Evolutionary conservation across 345 rosid genomes (phyloP).

Genomic region (Sisymbrium altissimum): DNA sequence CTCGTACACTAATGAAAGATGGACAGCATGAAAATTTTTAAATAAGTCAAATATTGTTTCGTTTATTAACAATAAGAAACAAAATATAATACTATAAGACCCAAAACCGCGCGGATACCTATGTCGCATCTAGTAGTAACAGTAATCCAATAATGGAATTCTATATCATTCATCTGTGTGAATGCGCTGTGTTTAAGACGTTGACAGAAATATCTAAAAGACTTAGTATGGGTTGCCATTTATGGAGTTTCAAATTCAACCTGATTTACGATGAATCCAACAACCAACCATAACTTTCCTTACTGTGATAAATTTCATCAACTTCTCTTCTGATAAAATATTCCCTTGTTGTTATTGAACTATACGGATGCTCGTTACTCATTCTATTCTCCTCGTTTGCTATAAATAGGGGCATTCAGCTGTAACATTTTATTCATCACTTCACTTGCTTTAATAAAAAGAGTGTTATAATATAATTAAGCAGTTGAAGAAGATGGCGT

Average conservation of each 20-base stretch:
- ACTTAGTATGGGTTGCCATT: neutral
- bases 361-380: neutral
- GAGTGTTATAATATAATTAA: neutral
- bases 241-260: neutral
- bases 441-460: neutral
- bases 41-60: neutral
- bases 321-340: neutral
- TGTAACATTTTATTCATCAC: conserved; percentile 7
- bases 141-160: neutral
- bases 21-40: no score
- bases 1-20: no score
- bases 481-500: conserved; percentile 18
- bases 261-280: conserved; percentile 5
- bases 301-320: neutral
- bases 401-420: neutral
- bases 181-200: neutral
- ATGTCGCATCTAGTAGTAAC: neutral
- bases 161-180: neutral
- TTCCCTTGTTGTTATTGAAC: neutral
- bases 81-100: neutral
- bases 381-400: neutral
- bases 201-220: neutral
- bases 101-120: neutral
- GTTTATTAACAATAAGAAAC: no score
- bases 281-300: conserved; percentile 11